Conservation (phyloP, 2,329 filamentous ascomycete genomes). For the Bimuria novae-zelandiae region DNA sequence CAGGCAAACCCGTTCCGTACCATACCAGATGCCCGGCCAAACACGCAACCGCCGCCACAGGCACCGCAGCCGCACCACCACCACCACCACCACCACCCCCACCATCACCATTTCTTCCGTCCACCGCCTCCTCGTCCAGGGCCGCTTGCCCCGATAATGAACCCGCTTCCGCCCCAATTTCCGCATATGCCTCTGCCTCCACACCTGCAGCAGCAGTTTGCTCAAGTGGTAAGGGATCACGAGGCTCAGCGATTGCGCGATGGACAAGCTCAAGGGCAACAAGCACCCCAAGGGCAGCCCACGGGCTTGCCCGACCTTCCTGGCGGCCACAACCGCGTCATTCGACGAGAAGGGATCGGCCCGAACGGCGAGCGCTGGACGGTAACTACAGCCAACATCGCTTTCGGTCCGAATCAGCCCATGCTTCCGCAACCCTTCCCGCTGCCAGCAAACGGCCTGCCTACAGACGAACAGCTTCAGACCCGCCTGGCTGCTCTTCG, state of each 20-base stretch:
- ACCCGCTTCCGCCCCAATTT: conserved; percentile 16
- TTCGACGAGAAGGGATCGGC: conserved; percentile 56
- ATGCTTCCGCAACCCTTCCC: conserved; percentile 29
- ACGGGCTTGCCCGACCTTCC: conserved; percentile 17
- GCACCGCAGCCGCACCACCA: conserved; percentile 22
- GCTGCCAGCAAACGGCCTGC: conserved; percentile 14
- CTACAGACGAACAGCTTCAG: conserved; percentile 16
- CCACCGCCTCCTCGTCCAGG: conserved; percentile 7
- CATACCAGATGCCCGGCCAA: conserved; percentile 31
- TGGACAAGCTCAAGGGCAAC: conserved; percentile 13
- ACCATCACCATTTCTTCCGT: conserved; percentile 18
- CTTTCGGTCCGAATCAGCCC: conserved; percentile 28
- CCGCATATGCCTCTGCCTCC: conserved; percentile 1
- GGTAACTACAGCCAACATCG: conserved; percentile 57
- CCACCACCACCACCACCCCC: conserved; percentile 13
- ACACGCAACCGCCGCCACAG: conserved; percentile 30
- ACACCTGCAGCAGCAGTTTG: conserved; percentile 16
- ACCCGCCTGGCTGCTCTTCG: conserved; percentile 26
- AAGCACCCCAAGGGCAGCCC: conserved; percentile 8
- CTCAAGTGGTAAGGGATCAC: conserved; percentile 10
- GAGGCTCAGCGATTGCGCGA: conserved; percentile 8
- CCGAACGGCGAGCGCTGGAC: conserved; percentile 60
- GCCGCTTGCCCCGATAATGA: conserved; percentile 2
- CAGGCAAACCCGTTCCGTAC: conserved; percentile 40
- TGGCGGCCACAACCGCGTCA: conserved; percentile 45